phyloP scores from a whole-genome alignment of 345 rosid genomes.

The Citrus sp. region DNA sequence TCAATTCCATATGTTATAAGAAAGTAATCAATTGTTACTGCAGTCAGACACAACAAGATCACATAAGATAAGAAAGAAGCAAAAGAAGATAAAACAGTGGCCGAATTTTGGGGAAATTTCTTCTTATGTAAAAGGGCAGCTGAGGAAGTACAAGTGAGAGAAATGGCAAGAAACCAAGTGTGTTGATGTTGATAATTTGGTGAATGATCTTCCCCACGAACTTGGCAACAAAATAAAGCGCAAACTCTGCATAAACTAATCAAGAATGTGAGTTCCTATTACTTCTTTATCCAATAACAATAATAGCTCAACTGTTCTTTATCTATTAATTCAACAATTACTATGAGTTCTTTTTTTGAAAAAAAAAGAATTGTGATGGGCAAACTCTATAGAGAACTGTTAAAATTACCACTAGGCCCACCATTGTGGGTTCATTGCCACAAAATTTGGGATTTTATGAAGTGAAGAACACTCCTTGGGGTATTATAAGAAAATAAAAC shows the following conservation, averaged over 20 bases:
- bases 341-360: too few species aligned
- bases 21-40: too few species aligned
- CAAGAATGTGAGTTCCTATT: slow-evolving; percentile 42
- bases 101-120: neutral
- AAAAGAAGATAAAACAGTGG: neutral
- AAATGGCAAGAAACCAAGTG: slow-evolving; percentile 55
- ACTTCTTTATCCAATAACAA: too few species aligned
- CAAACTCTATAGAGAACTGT: too few species aligned
- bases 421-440: too few species aligned
- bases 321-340: neutral
- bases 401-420: too few species aligned
- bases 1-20: too few species aligned
- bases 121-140: neutral
- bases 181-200: slow-evolving; percentile 56
- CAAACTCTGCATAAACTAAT: slow-evolving; percentile 70
- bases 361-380: too few species aligned
- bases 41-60: neutral
- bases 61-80: neutral
- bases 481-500: too few species aligned
- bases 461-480: too few species aligned
- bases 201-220: slow-evolving; percentile 61
- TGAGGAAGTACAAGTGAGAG: neutral
- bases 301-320: too few species aligned
- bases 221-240: slow-evolving; percentile 71
- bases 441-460: too few species aligned